A percentile compares a stretch with the other conserved stretches of the same genome.
Conservation (phyloP, 352 stramenopile genomes). For the Aphanomyces cochlioides region DNA sequence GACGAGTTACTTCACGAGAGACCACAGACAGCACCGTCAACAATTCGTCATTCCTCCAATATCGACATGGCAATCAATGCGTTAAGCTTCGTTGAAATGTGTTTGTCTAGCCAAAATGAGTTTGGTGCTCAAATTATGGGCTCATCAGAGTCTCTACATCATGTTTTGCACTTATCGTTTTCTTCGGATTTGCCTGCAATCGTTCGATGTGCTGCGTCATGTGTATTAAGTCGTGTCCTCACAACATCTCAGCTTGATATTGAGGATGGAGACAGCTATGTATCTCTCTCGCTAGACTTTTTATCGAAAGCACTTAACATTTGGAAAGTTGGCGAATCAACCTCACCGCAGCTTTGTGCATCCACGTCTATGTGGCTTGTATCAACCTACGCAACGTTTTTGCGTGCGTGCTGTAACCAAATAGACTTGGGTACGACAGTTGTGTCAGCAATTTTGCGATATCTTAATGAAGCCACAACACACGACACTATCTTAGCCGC, state of each 20-base stretch:
- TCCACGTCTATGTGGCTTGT: neutral
- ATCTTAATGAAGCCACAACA: neutral
- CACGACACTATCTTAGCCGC: conserved; percentile 40
- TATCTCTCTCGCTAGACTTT: neutral
- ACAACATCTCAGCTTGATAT: conserved; percentile 3
- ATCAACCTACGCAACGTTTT: conserved; percentile 45
- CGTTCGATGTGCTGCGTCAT: conserved; percentile 2
- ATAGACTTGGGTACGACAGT: neutral
- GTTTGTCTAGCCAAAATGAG: conserved; percentile 26
- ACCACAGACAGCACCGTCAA: too few relatives aligned
- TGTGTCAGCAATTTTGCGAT: neutral
- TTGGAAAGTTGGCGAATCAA: conserved; percentile 55
- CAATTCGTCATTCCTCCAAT: too few relatives aligned
- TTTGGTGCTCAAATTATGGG: neutral
- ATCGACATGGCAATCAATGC: conserved; percentile 54
- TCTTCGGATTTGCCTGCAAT: neutral
- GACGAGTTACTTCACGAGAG: neutral
- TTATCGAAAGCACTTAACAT: conserved; percentile 37
- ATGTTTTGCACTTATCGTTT: conserved; percentile 5
- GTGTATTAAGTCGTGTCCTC: conserved; percentile 1
- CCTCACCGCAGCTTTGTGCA: conserved; percentile 5
- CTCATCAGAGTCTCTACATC: neutral
- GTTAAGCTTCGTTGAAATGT: conserved; percentile 57
- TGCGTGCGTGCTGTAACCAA: conserved; percentile 34
- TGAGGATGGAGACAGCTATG: neutral